These are phyloP conservation scores for Stachybotrys chlorohalonatus DNA, from an alignment of 2,329 filamentous ascomycete genomes.

Conservation along the genomic window DNA sequence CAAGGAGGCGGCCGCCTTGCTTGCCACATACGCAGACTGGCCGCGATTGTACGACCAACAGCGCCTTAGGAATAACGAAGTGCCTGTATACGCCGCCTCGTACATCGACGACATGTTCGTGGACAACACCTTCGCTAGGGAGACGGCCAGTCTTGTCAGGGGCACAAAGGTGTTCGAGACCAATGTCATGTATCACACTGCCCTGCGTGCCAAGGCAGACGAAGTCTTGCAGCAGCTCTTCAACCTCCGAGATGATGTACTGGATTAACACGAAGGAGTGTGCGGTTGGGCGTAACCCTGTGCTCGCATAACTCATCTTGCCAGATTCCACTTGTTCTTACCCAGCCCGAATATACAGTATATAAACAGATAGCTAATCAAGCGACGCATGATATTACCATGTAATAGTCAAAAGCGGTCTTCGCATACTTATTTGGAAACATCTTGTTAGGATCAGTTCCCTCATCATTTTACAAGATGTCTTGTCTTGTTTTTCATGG, in stretches of 20 bases:
- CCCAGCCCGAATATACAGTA: too few species aligned
- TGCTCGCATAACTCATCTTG: too few species aligned
- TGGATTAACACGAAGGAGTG: constrained; percentile 34
- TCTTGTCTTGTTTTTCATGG: too few species aligned
- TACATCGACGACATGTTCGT: constrained; percentile 93
- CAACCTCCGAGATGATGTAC: constrained; percentile 59
- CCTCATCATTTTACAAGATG: too few species aligned
- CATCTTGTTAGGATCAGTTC: too few species aligned
- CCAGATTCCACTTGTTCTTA: too few species aligned
- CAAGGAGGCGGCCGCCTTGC: constrained; percentile 56
- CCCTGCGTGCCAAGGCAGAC: constrained; percentile 61
- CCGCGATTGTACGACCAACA: constrained; percentile 65
- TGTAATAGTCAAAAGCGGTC: too few species aligned
- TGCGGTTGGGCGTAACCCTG: too few species aligned
- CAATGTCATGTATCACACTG: constrained; percentile 82
- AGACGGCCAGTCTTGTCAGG: constrained; percentile 66
- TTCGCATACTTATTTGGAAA: too few species aligned
- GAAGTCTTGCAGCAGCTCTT: constrained; percentile 73
- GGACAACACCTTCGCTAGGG: constrained; percentile 62
- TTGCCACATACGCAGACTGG: constrained; percentile 65
- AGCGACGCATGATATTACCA: too few species aligned
- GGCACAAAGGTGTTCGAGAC: constrained; percentile 76
- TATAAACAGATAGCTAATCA: too few species aligned
- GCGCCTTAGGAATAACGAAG: constrained; percentile 65
- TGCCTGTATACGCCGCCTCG: constrained; percentile 78